Evolutionary conservation across 139 green algal species (phyloP), one percentile per base, ranked within the genome.

Genomic region (Yamagishiella unicocca): DNA sequence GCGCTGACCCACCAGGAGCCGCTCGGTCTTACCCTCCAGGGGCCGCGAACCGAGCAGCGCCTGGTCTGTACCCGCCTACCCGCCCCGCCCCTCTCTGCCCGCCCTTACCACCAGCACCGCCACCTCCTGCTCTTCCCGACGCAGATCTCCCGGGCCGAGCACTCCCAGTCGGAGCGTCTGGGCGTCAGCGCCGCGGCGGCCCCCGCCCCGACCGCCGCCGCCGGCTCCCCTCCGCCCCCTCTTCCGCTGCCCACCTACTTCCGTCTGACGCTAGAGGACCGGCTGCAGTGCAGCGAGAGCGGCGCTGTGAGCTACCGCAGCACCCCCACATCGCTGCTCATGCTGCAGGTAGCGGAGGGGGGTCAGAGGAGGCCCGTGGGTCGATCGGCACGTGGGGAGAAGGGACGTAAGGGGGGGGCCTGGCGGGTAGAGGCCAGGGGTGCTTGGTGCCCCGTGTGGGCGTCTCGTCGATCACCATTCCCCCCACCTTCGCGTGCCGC

Each of bases 231-330:
- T 25, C 62, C 82, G 38, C 68, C 54, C 6, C 77, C 86, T 53
- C 71, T 84, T 9, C 79, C 79, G 62, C 79, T 85, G 29, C 82
- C 86, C 12, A 22, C 73, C 21, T 64, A 90, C 21, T 98, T 98
- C 86, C 83, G 87, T 37, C 96, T 97, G 45, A 77, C 89, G 53
- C 53, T 92, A 61, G 92, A 96, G 87, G 84, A 94, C 68, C 79
- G 94, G 50, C 83, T 89, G 31, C 84, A 96, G 83, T 96, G 94
- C 88, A 45, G 66, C 42, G 90, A 93, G 82, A 93, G 89, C 35
- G 78, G 89, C n/a, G 45, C 55, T 0, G 92, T 96, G 33, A 91
- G 91, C 79, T 99, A 98, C 94, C 91, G 76, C 64, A 72, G 25
- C 66, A 76, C 42, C 12, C 62, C 79, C 62, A 27, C 64, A 4